phyloP scores from a whole-genome alignment of 2,329 filamentous ascomycete genomes.

The Exophiala mesophila region DNA sequence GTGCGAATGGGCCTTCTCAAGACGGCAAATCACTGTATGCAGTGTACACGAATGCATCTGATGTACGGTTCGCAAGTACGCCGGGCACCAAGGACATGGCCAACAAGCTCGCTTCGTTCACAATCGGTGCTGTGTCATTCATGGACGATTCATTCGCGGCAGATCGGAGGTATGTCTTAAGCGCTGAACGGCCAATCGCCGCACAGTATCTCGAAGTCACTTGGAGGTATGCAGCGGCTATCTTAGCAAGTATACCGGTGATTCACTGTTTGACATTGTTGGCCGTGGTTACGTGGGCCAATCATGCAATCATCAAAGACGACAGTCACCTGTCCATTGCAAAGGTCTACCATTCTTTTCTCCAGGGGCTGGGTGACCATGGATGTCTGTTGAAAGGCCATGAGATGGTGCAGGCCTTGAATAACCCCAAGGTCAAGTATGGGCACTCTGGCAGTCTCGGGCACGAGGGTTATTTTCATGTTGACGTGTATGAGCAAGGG shows the following conservation, averaged over 20 bases:
- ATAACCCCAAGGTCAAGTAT: conserved; percentile 20
- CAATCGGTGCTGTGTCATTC: conserved; percentile 15
- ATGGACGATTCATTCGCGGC: conserved; percentile 12
- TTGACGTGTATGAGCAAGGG: conserved; percentile 14
- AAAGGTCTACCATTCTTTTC: conserved; percentile 18
- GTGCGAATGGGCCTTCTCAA: conserved; percentile 9
- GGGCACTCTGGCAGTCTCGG: conserved; percentile 13
- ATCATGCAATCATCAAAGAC: conserved; percentile 26
- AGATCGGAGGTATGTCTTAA: conserved; percentile 57
- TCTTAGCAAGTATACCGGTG: conserved; percentile 20
- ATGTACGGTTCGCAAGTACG: conserved; percentile 5
- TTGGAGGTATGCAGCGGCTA: conserved; percentile 19
- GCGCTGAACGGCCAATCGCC: conserved; percentile 82
- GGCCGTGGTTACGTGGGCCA: conserved; percentile 22
- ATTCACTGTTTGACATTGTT: conserved; percentile 21
- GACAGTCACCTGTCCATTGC: conserved; percentile 23
- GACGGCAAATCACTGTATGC: conserved; percentile 9
- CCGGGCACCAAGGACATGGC: conserved; percentile 12
- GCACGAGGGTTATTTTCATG: conserved; percentile 13
- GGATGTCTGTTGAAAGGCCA: conserved; percentile 24
- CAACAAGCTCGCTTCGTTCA: conserved; percentile 16
- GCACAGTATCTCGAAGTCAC: conserved; percentile 83
- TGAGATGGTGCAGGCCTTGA: conserved; percentile 16
- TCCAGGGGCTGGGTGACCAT: conserved; percentile 15
- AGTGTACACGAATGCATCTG: conserved; percentile 17